A percentile compares a stretch with the other conserved stretches of the same genome.
phyloP scores from a whole-genome alignment of 345 rosid genomes.

The Pseudoturritis turrita region DNA sequence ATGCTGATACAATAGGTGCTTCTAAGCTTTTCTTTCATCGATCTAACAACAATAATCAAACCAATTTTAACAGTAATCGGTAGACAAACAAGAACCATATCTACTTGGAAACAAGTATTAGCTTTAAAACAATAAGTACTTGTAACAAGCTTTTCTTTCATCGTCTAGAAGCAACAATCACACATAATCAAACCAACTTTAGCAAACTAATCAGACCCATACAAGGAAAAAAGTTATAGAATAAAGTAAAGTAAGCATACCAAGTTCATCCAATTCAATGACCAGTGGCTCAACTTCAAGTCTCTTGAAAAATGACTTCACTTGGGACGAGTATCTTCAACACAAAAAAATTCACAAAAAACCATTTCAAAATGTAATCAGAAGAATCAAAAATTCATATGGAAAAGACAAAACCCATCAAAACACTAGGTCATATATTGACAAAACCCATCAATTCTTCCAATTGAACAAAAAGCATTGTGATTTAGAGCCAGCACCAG shows the following conservation, averaged over 20 bases:
- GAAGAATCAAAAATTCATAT: not conserved
- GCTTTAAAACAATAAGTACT: not conserved
- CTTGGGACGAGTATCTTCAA: conserved; percentile 79
- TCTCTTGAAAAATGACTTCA: conserved; percentile 66
- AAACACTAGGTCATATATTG: not conserved
- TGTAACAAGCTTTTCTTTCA: not conserved
- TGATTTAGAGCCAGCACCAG: conserved; percentile 65
- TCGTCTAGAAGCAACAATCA: not conserved
- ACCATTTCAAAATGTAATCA: not conserved
- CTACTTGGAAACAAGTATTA: not conserved
- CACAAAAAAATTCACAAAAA: not conserved
- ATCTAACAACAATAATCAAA: too few relatives aligned
- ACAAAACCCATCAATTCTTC: not conserved
- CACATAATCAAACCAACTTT: not conserved
- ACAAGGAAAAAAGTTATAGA: not conserved
- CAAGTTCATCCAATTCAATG: conserved; percentile 84
- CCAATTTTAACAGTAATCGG: not conserved
- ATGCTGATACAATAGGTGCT: too few relatives aligned
- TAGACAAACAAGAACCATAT: not conserved
- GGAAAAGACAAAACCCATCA: not conserved
- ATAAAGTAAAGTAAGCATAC: conserved; percentile 33
- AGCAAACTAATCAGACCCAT: not conserved
- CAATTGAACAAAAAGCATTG: not conserved
- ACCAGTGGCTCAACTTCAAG: conserved; percentile 70
- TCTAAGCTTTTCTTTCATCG: too few relatives aligned